These are phyloP conservation scores for Trametes cingulata DNA, from an alignment of 768 basidiomycete species.

Conservation along the genomic window DNA sequence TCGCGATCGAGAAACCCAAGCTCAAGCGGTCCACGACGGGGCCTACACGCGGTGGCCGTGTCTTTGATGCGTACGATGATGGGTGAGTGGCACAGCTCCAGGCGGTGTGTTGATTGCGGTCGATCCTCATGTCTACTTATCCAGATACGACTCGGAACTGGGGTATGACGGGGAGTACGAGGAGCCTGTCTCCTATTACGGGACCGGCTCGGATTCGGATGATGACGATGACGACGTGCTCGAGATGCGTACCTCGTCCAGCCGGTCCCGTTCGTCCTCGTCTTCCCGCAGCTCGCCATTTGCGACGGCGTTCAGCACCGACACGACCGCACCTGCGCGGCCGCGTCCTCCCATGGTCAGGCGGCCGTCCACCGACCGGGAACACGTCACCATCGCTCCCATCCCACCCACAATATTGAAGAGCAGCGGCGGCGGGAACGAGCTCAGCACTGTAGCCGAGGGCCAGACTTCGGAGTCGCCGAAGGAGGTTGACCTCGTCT, in stretches of 20 bases:
- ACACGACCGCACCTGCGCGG: slow-evolving; percentile 17
- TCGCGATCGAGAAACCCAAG: slow-evolving; percentile 81
- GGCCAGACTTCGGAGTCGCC: slow-evolving; percentile 20
- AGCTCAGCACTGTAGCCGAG: slow-evolving; percentile 31
- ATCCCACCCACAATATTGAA: slow-evolving; percentile 87
- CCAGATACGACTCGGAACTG: slow-evolving; percentile 67
- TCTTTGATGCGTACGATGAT: slow-evolving; percentile 49
- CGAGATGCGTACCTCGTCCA: slow-evolving; percentile 56
- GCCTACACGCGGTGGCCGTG: slow-evolving; percentile 20
- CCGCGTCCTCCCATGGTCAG: slow-evolving; percentile 32
- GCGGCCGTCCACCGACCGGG: slow-evolving; percentile 41
- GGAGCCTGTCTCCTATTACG: slow-evolving; percentile 30
- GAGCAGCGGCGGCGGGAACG: slow-evolving; percentile 57
- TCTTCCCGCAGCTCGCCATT: slow-evolving; percentile 33
- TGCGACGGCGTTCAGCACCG: slow-evolving; percentile 25
- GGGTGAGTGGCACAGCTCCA: slow-evolving; percentile 49
- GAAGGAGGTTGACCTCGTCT: slow-evolving; percentile 63
- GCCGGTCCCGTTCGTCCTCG: slow-evolving; percentile 41
- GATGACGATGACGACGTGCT: slow-evolving; percentile 59
- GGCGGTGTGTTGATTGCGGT: background rate
- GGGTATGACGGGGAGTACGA: slow-evolving; percentile 53
- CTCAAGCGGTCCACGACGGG: slow-evolving; percentile 30
- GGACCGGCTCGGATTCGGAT: slow-evolving; percentile 34
- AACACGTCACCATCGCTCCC: slow-evolving; percentile 68
- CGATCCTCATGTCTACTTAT: background rate